Evolutionary conservation across 768 basidiomycete genomes (phyloP), one percentile per base, ranked within the genome.

Genomic region (Suillus weaverae): DNA sequence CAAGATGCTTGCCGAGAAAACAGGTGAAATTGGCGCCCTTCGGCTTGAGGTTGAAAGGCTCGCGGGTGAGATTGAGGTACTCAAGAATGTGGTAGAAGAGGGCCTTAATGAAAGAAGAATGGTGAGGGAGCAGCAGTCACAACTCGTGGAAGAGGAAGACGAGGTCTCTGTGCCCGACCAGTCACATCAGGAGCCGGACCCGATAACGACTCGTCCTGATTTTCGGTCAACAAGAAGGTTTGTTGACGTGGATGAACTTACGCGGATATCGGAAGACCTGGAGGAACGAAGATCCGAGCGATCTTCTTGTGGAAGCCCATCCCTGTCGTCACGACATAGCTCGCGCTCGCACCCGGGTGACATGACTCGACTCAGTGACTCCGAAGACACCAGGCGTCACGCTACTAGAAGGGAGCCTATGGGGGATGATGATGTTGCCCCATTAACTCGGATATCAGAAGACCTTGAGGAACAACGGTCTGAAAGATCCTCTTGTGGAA

Each of bases 1-100:
- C 0, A 76, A 77, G 2, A 80, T 85, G 0, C 71, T 92, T 59
- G 75, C 82, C 43, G 84, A 86, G 63, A 91, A 91, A 73, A 76
- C 84, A 30, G 76, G 80, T 5, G 93, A 94, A 66, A 86, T 96
- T 9, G 82, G 85, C 51, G 80, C 81, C 14, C 83, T 97, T 13
- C 83, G 84, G 43, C 80, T 83, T 13, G 92, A 96, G 70, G 90
- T 98, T 8, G 92, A 95, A 70, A 77, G 89, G 50, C 84, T 97
- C 6, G 89, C 86, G 0, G 88, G 88, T 4, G 95, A 99, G 76
- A 92, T 98, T 2, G 90, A 91, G 65, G 89, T 93, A 3, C 81
- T 97, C n/a, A 81, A 91, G 13, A 90, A 88, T 1, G 90, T 95
- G 0, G 92, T 98, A 1, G 92, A 96, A 74, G 90, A 92, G 64